Base-by-base conservation (phyloP, 345 rosid genomes). In the Lepidium sativum region DNA sequence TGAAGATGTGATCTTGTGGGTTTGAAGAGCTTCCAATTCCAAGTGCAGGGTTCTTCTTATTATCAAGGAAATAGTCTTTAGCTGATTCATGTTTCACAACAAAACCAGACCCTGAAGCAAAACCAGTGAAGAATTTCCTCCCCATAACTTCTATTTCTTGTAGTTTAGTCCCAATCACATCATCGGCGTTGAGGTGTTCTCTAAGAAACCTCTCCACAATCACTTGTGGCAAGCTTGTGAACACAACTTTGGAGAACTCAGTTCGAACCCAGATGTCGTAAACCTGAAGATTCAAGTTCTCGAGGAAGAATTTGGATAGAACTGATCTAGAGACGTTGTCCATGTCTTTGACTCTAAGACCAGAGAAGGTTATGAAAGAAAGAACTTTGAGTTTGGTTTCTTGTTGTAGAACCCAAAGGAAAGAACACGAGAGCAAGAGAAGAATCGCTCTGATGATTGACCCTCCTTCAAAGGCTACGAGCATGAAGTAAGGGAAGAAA, bases 401-500 rank as follows among this genome's bases (percentile, higher is more conserved):
- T 60, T 69, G 60, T 31, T 74, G 73, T 72, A 94, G 65, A 27
- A 83, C 47, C 82, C 86, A 83, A 48, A 88, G 67, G 52, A 90
- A 29, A 3, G 91, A 83, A 55, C 74, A 83, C 5, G 86, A 82
- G 13, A 84, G 29, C 49, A 94, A 53, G 69, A 94, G 58, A 6
- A 81, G 8, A 45, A 82, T 67, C 1, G 97, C 90, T 72, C 97
- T 82, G 2, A 94, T 25, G 57, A 92, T 76, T 69, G 86, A 73
- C 4, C 99, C 99, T 33, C 88, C 95, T 77, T 94, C 99, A 13
- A 94, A 94, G 25, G 97, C 95, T 6, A 90, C 78, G 0, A 94
- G 92, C 97, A 94, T 94, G 82, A 94, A 94, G 67, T 79, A 94
- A 72, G 99, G 99, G 63, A 94, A 94, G 57, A 86, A 80, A 13